phyloP scores from a whole-genome alignment of 345 rosid genomes.

The Salix udensis region DNA sequence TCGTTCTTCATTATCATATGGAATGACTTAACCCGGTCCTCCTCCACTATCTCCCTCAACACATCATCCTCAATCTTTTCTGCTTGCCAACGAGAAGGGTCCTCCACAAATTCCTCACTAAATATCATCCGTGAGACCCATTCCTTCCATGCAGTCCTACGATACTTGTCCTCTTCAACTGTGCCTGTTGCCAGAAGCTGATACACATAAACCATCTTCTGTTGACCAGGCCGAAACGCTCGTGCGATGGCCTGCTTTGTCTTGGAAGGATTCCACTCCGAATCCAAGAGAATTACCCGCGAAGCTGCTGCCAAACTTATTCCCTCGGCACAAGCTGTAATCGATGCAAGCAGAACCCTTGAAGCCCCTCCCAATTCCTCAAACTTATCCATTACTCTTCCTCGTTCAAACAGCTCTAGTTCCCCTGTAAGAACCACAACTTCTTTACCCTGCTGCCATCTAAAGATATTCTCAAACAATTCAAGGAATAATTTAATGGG shows the following conservation, averaged over 20 bases:
- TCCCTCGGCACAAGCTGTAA: constrained; percentile 94
- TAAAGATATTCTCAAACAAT: constrained; percentile 60
- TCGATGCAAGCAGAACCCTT: constrained; percentile 70
- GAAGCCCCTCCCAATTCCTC: constrained; percentile 67
- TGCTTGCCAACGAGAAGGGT: constrained; percentile 84
- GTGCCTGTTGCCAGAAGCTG: constrained; percentile 78
- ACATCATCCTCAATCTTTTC: constrained; percentile 89
- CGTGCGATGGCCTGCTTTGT: constrained; percentile 94
- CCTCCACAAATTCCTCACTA: constrained; percentile 87
- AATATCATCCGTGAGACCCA: constrained; percentile 97
- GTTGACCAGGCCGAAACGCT: constrained; percentile 91
- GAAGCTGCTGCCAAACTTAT: constrained; percentile 97
- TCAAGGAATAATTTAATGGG: constrained; percentile 66
- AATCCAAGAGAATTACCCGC: constrained; percentile 68
- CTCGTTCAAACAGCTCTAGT: constrained; percentile 80
- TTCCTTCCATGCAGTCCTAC: constrained; percentile 94
- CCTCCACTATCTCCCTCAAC: constrained; percentile 78
- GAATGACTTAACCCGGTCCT: constrained; percentile 75
- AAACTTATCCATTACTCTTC: constrained; percentile 73
- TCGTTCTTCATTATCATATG: constrained; percentile 97
- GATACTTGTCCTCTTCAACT: constrained; percentile 81
- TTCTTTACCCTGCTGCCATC: constrained; percentile 78
- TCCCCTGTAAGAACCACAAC: constrained; percentile 74
- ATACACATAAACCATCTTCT: constrained; percentile 81
- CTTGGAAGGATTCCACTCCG: constrained; percentile 95